phyloP scores from a whole-genome alignment of 2,329 filamentous ascomycete genomes.

The Paraconiothyrium brasiliense region DNA sequence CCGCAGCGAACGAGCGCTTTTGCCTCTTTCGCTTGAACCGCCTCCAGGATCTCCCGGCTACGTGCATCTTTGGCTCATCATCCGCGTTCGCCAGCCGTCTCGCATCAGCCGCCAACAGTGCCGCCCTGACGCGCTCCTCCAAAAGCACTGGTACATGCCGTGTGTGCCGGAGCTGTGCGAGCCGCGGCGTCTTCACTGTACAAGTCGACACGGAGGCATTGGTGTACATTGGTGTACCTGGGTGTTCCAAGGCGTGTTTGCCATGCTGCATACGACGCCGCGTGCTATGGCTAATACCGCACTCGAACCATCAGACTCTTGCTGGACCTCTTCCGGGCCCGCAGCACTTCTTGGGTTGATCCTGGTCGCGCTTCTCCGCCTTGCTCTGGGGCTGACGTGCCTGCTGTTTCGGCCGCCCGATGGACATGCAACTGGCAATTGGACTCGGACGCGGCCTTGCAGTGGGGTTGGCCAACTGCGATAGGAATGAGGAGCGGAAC shows the following conservation, averaged over 20 bases:
- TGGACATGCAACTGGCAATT: slow-evolving; percentile 11
- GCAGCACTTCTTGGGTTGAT: slow-evolving; percentile 22
- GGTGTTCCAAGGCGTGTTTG: slow-evolving; percentile 4
- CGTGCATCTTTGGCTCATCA: slow-evolving; percentile 33
- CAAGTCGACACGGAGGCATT: neutral
- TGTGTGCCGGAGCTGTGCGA: slow-evolving; percentile 17
- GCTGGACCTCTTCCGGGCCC: slow-evolving; percentile 12
- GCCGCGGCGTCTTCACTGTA: neutral
- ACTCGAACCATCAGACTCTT: neutral
- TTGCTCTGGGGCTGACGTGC: slow-evolving; percentile 41
- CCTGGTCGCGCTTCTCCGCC: slow-evolving; percentile 37
- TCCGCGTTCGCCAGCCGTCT: slow-evolving; percentile 27
- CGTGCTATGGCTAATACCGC: neutral
- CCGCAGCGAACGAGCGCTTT: slow-evolving; percentile 20
- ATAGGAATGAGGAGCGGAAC: neutral
- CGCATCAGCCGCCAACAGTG: neutral
- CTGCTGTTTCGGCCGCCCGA: slow-evolving; percentile 38
- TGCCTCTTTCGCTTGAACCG: slow-evolving; percentile 28
- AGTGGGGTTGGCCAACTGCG: neutral
- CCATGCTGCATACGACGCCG: slow-evolving; percentile 12
- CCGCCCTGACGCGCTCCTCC: slow-evolving; percentile 12
- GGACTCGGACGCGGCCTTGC: neutral
- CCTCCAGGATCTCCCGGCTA: slow-evolving; percentile 38
- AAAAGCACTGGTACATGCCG: slow-evolving; percentile 30
- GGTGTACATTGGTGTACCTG: neutral